phyloP scores from a whole-genome alignment of 2,329 filamentous ascomycete genomes.

The Ophiostoma populinum region DNA sequence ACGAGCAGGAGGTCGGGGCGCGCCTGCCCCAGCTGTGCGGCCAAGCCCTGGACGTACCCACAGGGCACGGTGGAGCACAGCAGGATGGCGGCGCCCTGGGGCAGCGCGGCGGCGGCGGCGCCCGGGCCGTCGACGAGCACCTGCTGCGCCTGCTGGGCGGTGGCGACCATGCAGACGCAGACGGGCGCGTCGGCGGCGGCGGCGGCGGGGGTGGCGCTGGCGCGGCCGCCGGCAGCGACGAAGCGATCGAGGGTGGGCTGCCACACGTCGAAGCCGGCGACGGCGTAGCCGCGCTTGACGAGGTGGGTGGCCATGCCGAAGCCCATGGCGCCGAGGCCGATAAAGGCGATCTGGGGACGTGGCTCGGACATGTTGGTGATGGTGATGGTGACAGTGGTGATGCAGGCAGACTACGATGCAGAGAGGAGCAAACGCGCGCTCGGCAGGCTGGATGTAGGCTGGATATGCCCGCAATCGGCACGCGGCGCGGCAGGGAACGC shows the following conservation, averaged over 20 bases:
- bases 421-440: no score
- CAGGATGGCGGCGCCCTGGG: conserved; percentile 41
- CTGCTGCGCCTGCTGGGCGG: conserved; percentile 47
- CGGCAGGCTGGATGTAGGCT: no score
- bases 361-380: conserved; percentile 21
- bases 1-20: conserved; percentile 49
- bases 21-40: conserved; percentile 33
- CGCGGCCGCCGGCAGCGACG: conserved; percentile 40
- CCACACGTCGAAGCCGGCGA: conserved; percentile 58
- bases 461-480: no score
- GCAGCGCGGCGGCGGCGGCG: conserved; percentile 31
- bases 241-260: conserved; percentile 49
- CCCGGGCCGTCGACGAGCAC: conserved; percentile 43
- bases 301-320: conserved; percentile 67
- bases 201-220: conserved; percentile 40
- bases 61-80: conserved; percentile 57
- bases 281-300: conserved; percentile 45
- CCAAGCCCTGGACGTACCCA: conserved; percentile 44
- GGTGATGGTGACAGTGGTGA: no score
- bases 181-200: conserved; percentile 41
- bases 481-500: no score
- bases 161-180: conserved; percentile 62
- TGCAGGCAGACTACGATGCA: no score
- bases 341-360: conserved; percentile 44
- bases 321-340: conserved; percentile 67